Evolutionary conservation across 768 basidiomycete genomes (phyloP).

Genomic region (Strobilomyces dryophilus): DNA sequence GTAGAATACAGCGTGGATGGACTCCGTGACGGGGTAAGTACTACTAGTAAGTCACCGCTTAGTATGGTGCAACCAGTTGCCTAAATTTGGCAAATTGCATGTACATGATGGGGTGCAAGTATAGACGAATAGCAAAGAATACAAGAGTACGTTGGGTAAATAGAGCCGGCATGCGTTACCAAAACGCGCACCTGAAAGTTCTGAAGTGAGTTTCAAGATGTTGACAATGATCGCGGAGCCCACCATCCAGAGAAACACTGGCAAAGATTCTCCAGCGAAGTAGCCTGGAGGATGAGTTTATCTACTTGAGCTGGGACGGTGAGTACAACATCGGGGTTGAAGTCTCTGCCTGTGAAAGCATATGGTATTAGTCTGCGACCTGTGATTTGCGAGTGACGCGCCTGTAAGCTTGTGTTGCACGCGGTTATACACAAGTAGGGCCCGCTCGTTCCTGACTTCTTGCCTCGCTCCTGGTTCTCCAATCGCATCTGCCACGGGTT

Average conservation of each 20-base stretch:
- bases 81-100: not conserved
- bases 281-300: constrained; percentile 89
- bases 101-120: no score
- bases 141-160: constrained; percentile 6
- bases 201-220: not conserved
- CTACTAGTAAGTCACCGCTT: not conserved
- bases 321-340: constrained; percentile 77
- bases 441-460: constrained; percentile 89
- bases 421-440: constrained; percentile 88
- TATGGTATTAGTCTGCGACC: not conserved
- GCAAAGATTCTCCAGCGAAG: constrained; percentile 90
- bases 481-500: constrained; percentile 32
- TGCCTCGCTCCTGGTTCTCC: constrained; percentile 58
- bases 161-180: constrained; percentile 38
- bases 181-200: constrained; percentile 63
- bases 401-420: constrained; percentile 95
- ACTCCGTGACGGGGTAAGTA: not conserved
- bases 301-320: constrained; percentile 85
- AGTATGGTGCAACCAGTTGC: no score
- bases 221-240: not conserved
- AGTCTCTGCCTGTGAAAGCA: constrained; percentile 69
- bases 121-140: constrained; percentile 10
- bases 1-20: not conserved
- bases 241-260: constrained; percentile 96
- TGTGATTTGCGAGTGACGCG: constrained; percentile 27